These are phyloP conservation scores for Exidia glandulosa DNA, from an alignment of 768 basidiomycete genomes.

Conservation along the genomic window DNA sequence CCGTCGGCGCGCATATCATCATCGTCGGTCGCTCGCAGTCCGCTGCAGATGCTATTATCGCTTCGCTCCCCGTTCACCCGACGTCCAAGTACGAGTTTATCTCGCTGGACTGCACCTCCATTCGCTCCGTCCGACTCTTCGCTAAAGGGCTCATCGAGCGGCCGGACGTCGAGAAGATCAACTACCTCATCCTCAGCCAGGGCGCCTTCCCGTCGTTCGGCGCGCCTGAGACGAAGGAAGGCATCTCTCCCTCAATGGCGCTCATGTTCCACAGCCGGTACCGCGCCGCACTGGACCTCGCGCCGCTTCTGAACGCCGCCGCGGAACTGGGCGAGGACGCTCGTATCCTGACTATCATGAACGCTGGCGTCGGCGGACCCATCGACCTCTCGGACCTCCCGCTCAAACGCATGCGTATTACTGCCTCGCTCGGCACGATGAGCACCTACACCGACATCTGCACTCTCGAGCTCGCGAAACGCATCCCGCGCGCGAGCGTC, in stretches of 20 bases:
- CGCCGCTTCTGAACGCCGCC: slow-evolving; percentile 35
- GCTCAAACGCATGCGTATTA: slow-evolving; percentile 18
- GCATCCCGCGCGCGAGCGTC: neutral
- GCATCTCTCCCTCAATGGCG: slow-evolving; percentile 32
- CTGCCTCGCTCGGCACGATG: neutral
- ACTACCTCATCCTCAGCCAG: slow-evolving; percentile 39
- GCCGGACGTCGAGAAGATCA: slow-evolving; percentile 35
- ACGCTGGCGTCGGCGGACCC: slow-evolving; percentile 21
- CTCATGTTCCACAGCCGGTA: slow-evolving; percentile 41
- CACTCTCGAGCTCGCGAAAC: neutral
- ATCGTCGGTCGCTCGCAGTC: slow-evolving; percentile 39
- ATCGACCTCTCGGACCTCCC: slow-evolving; percentile 39
- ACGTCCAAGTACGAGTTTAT: slow-evolving; percentile 33
- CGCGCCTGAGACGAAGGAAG: slow-evolving; percentile 32
- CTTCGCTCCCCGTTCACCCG: slow-evolving; percentile 21
- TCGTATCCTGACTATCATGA: slow-evolving; percentile 36
- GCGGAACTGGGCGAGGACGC: slow-evolving; percentile 37
- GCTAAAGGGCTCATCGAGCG: too few relatives aligned
- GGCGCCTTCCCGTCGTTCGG: slow-evolving; percentile 30
- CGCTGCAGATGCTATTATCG: slow-evolving; percentile 37
- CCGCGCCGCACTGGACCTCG: slow-evolving; percentile 36
- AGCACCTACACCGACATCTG: neutral
- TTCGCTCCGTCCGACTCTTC: slow-evolving; percentile 36
- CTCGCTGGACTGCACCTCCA: slow-evolving; percentile 38
- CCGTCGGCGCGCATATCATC: slow-evolving; percentile 40